These are phyloP conservation scores for Psilocybe sp. DNA, from an alignment of 768 basidiomycete species.

Conservation along the genomic window DNA sequence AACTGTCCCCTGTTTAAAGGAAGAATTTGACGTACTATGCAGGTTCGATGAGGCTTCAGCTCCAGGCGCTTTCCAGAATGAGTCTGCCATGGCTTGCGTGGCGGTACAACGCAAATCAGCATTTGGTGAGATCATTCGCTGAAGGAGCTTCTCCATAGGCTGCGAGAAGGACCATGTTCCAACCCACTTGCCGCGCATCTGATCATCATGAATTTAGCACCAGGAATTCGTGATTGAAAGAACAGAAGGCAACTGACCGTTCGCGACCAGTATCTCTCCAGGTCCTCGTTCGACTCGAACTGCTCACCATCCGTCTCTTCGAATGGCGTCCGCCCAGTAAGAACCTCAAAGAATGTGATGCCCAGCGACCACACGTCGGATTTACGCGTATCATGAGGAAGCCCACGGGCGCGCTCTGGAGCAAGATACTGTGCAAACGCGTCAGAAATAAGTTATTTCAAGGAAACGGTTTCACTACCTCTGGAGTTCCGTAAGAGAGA, in stretches of 20 bases:
- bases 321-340: constrained; percentile 90
- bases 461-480: constrained; percentile 40
- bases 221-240: not conserved
- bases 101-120: constrained; percentile 79
- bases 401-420: constrained; percentile 86
- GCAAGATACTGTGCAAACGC: constrained; percentile 68
- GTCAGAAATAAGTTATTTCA: not conserved
- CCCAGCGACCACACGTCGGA: constrained; percentile 87
- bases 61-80: constrained; percentile 53
- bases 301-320: constrained; percentile 78
- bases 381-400: constrained; percentile 91
- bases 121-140: constrained; percentile 79
- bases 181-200: constrained; percentile 85
- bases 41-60: constrained; percentile 22
- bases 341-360: constrained; percentile 92
- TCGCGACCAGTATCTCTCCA: constrained; percentile 84
- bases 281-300: constrained; percentile 73
- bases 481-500: constrained; percentile 87
- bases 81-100: constrained; percentile 58
- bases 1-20: not conserved
- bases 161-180: constrained; percentile 74
- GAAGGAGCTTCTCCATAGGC: constrained; percentile 61
- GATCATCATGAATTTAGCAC: not conserved
- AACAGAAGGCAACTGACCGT: constrained; percentile 48
- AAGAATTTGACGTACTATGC: constrained; percentile 38